These are phyloP conservation scores for Saccharomyces hybrid DNA, from an alignment of 1,139 yeast genomes.

Conservation along the genomic window DNA sequence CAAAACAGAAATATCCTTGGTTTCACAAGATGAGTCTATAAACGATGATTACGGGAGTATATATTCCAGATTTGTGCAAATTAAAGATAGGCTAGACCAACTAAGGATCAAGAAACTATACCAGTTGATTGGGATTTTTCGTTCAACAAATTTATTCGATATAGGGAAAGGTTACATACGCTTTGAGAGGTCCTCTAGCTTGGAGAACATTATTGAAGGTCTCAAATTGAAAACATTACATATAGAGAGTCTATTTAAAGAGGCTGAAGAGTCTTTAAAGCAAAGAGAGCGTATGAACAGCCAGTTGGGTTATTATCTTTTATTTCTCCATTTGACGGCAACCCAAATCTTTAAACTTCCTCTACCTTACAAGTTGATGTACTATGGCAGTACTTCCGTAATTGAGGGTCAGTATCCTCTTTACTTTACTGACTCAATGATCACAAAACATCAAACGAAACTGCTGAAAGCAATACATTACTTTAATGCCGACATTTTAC, in stretches of 20 bases:
- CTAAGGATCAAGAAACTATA: conserved; percentile 15
- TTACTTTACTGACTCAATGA: conserved; percentile 15
- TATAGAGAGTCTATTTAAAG: not conserved
- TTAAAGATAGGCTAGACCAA: conserved; percentile 11
- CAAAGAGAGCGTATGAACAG: conserved; percentile 12
- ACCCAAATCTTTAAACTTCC: conserved; percentile 16
- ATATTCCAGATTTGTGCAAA: conserved; percentile 20
- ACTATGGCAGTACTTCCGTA: conserved; percentile 26
- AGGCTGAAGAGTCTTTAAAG: not conserved
- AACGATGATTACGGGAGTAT: conserved; percentile 25
- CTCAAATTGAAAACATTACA: not conserved
- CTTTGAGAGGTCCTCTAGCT: conserved; percentile 2
- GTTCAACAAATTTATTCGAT: conserved; percentile 10
- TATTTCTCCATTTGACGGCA: conserved; percentile 22
- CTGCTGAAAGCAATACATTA: conserved; percentile 17
- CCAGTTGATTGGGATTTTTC: conserved; percentile 19
- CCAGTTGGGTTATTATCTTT: conserved; percentile 24
- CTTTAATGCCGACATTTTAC: conserved; percentile 25
- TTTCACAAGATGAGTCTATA: conserved; percentile 3
- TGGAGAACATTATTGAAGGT: not conserved
- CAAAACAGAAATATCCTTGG: not conserved
- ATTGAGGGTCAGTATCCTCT: conserved; percentile 19
- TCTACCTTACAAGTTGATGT: conserved; percentile 22
- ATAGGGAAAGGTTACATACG: conserved; percentile 7
- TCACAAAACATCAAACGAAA: conserved; percentile 11